Evolutionary conservation across 106 monocot genomes (phyloP).

Genomic region (Alisma plantagoaquatica): DNA sequence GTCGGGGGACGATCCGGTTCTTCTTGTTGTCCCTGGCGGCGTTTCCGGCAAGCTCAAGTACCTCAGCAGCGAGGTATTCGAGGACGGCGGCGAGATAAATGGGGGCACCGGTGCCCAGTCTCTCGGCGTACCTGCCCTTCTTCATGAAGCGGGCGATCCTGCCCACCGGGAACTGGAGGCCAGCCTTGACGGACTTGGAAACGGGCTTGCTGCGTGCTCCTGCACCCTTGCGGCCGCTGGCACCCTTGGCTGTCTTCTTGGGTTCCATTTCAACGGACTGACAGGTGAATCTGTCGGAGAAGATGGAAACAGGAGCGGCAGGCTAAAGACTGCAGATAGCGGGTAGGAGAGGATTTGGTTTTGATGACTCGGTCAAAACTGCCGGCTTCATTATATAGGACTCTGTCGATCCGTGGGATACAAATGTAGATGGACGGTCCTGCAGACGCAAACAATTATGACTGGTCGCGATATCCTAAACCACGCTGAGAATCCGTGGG

Average conservation of each 20-base stretch:
- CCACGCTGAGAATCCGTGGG: too few species aligned
- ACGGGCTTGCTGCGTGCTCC: constrained; percentile 7
- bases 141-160: constrained; percentile 26
- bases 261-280: too few species aligned
- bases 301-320: too few species aligned
- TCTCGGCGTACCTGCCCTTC: constrained; percentile 44
- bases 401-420: not conserved
- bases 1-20: constrained; percentile 40
- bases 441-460: not conserved
- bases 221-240: constrained; percentile 9
- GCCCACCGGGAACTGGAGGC: constrained; percentile 29
- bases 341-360: too few species aligned
- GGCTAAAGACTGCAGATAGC: too few species aligned
- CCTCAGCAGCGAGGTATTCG: constrained; percentile 69
- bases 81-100: constrained; percentile 63
- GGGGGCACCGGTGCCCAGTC: constrained; percentile 49
- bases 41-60: constrained; percentile 45
- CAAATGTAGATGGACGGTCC: not conserved
- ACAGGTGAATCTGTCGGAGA: too few species aligned
- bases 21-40: constrained; percentile 62
- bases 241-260: too few species aligned
- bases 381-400: constrained; percentile 3
- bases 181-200: constrained; percentile 19
- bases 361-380: too few species aligned
- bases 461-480: not conserved